A percentile compares a stretch with the other conserved stretches of the same genome.
Conservation (phyloP, 1,284 basidiomycete genomes). For the Ceratobasidium sp. region DNA sequence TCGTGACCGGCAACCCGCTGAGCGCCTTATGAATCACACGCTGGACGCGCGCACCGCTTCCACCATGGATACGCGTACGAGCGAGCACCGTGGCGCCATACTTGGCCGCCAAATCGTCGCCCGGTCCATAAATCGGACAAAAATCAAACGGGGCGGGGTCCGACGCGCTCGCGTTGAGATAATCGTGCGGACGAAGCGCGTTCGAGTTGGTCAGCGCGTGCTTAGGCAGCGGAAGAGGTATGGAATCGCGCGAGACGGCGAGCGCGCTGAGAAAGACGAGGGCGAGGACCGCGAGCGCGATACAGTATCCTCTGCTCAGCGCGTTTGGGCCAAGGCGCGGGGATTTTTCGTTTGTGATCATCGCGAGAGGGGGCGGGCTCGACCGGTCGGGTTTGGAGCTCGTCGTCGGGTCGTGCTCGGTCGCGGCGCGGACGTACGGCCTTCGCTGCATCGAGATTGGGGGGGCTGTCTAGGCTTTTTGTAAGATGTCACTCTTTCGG, state of each 20-base stretch:
- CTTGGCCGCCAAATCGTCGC: conserved; percentile 81
- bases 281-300: conserved; percentile 71
- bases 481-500: conserved; percentile 45
- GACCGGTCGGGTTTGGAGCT: conserved; percentile 2
- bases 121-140: conserved; percentile 88
- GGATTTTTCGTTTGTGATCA: conserved; percentile 22
- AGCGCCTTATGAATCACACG: conserved; percentile 88
- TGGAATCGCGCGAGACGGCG: conserved; percentile 72
- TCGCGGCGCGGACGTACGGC: conserved; percentile 38
- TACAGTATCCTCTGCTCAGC: conserved; percentile 72
- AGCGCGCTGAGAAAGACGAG: conserved; percentile 76
- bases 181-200: conserved; percentile 59
- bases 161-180: conserved; percentile 61
- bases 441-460: conserved; percentile 44
- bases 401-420: conserved; percentile 26
- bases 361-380: conserved; percentile 1
- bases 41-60: conserved; percentile 87
- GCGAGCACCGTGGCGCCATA: conserved; percentile 84
- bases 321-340: not conserved
- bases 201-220: conserved; percentile 58
- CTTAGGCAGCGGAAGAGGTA: conserved; percentile 67
- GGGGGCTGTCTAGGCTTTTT: conserved; percentile 15
- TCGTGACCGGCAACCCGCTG: conserved; percentile 87
- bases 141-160: conserved; percentile 87
- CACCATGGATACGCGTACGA: conserved; percentile 83